Evolutionary conservation across 2,329 filamentous ascomycete species (phyloP).

Genomic region (Fusarium stilboides): DNA sequence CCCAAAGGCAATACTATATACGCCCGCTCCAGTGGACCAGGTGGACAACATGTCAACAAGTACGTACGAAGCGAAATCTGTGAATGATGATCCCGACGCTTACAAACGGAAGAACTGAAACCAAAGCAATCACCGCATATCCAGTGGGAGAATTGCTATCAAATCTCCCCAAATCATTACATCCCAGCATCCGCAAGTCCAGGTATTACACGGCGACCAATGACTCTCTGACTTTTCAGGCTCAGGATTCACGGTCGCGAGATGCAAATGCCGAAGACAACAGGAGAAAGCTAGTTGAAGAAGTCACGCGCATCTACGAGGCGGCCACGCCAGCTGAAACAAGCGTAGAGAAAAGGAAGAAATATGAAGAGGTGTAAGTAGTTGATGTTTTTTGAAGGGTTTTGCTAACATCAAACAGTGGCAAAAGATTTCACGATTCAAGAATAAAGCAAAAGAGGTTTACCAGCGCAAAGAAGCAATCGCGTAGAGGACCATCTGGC

Average conservation of each 20-base stretch:
- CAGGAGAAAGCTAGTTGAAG: conserved; percentile 63
- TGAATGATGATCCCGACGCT: conserved; percentile 60
- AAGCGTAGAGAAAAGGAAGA: conserved; percentile 63
- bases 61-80: conserved; percentile 55
- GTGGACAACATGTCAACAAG: conserved; percentile 76
- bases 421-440: conserved; percentile 62
- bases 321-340: conserved; percentile 64
- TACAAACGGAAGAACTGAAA: conserved; percentile 68
- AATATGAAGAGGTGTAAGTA: conserved; percentile 64
- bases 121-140: conserved; percentile 71
- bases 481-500: conserved; percentile 57
- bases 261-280: conserved; percentile 69
- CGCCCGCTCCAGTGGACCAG: conserved; percentile 72
- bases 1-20: conserved; percentile 68
- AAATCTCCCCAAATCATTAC: conserved; percentile 64
- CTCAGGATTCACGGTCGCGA: conserved; percentile 68
- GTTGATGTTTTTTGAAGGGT: not conserved
- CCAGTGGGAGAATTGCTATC: conserved; percentile 62
- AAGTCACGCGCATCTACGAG: conserved; percentile 64
- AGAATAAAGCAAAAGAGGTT: conserved; percentile 66
- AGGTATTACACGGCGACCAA: conserved; percentile 68
- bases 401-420: conserved; percentile 54
- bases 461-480: conserved; percentile 66
- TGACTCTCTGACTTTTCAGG: conserved; percentile 69
- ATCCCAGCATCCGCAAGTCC: conserved; percentile 63